Percentiles rank a stretch among this genome's conserved stretches.
Evolutionary conservation across 208 protist species (phyloP).

Genomic region (Trypanosoma platydactyli): DNA sequence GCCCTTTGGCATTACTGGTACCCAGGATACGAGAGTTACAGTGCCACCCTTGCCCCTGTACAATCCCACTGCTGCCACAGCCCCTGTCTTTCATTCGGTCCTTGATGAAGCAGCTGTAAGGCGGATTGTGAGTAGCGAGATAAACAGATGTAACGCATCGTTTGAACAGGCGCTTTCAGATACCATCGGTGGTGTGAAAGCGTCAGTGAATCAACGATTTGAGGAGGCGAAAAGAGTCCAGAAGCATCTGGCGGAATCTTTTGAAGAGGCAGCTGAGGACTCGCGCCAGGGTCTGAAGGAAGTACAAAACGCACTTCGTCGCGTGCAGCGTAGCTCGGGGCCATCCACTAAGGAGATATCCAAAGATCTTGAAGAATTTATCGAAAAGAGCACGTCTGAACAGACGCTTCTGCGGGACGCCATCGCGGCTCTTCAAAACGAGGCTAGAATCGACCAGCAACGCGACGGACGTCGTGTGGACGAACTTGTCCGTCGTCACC

Average conservation of each 20-base stretch:
- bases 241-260: constrained; percentile 16
- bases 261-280: constrained; percentile 15
- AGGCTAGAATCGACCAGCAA: constrained; percentile 32
- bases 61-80: neutral
- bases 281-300: constrained; percentile 6
- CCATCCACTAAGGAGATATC: constrained; percentile 28
- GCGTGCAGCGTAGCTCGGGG: constrained; percentile 26
- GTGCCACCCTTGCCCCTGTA: neutral
- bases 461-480: constrained; percentile 52
- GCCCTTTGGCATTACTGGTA: constrained; percentile 1
- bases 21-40: neutral
- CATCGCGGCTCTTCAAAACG: constrained; percentile 31
- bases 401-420: constrained; percentile 42
- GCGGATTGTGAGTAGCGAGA: constrained; percentile 23
- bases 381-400: constrained; percentile 31
- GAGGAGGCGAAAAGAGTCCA: constrained; percentile 18
- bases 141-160: constrained; percentile 2
- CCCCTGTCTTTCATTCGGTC: neutral
- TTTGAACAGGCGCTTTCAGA: constrained; percentile 21
- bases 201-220: constrained; percentile 2
- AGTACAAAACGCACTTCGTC: constrained; percentile 28
- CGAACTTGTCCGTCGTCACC: constrained; percentile 46
- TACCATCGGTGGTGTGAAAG: constrained; percentile 6
- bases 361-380: constrained; percentile 21
- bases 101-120: constrained; percentile 28